These are phyloP conservation scores for Auricularia cornea DNA, from an alignment of 768 basidiomycete species.

Conservation along the genomic window DNA sequence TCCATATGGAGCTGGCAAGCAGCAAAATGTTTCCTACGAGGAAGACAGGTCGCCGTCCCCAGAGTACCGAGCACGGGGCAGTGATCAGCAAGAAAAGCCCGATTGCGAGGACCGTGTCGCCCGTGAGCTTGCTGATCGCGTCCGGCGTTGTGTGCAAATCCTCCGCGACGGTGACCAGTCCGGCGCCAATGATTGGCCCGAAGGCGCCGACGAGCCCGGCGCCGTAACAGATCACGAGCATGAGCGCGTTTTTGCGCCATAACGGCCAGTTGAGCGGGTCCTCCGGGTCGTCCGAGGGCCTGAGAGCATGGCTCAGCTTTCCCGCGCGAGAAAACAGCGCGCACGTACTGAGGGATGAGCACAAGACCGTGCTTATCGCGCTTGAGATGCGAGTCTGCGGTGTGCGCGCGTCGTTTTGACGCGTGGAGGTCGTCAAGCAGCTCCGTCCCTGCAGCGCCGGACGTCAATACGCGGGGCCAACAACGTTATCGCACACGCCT, in stretches of 20 bases:
- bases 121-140: slow-evolving; percentile 9
- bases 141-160: slow-evolving; percentile 8
- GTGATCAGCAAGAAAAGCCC: slow-evolving; percentile 10
- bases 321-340: too few relatives aligned
- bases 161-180: slow-evolving; percentile 10
- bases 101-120: slow-evolving; percentile 10
- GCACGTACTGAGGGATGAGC: slow-evolving; percentile 6
- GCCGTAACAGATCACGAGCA: slow-evolving; percentile 10
- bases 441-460: too few relatives aligned
- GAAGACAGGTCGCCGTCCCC: slow-evolving; percentile 11
- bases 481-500: neutral
- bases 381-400: slow-evolving; percentile 2
- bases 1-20: too few relatives aligned
- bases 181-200: slow-evolving; percentile 12
- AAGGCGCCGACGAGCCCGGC: slow-evolving; percentile 13
- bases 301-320: too few relatives aligned
- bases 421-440: slow-evolving; percentile 6
- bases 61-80: slow-evolving; percentile 11
- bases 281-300: too few relatives aligned
- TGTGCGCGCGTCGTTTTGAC: neutral
- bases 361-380: slow-evolving; percentile 7
- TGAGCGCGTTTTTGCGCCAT: slow-evolving; percentile 11
- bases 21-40: too few relatives aligned
- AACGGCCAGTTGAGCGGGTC: slow-evolving; percentile 11
- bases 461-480: too few relatives aligned